Evolutionary conservation across 306 rosid genomes (phyloP).

Genomic region (Herpetospermum pedunculosum): DNA sequence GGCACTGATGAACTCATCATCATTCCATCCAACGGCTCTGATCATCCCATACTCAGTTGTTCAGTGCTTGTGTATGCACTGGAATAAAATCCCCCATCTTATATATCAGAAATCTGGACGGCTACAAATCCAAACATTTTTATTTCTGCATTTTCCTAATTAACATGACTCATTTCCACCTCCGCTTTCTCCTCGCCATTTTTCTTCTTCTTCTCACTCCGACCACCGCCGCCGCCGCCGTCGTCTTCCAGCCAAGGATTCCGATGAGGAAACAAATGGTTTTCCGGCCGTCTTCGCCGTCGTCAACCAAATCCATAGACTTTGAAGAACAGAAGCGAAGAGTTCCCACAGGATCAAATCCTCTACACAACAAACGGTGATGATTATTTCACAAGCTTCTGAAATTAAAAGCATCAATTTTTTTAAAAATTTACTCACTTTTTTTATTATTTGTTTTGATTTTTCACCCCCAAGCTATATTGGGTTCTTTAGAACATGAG

Average conservation of each 20-base stretch:
- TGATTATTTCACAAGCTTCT: constrained; percentile 14
- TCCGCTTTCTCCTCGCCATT: constrained; percentile 17
- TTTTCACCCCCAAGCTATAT: no score
- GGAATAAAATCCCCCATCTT: neutral
- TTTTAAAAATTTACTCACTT: neutral
- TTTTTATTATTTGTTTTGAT: neutral
- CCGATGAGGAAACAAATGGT: constrained; percentile 24
- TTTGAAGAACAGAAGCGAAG: constrained; percentile 50
- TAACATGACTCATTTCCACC: constrained; percentile 39
- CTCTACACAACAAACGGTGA: constrained; percentile 86
- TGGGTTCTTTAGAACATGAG: neutral
- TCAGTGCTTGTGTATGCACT: neutral
- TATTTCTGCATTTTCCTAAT: neutral
- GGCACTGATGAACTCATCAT: neutral
- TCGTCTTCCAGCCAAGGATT: constrained; percentile 11
- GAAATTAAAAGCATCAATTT: neutral
- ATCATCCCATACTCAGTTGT: neutral
- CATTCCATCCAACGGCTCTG: neutral
- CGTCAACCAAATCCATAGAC: constrained; percentile 14
- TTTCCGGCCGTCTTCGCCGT: constrained; percentile 19
- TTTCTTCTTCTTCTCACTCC: constrained; percentile 38
- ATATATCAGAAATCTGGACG: constrained; percentile 9
- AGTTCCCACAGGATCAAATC: constrained; percentile 94
- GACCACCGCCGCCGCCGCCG: constrained; percentile 16
- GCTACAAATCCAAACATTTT: neutral